Evolutionary conservation across 352 stramenopile species (phyloP).

Genomic region (Globisporangium uncinulatum): DNA sequence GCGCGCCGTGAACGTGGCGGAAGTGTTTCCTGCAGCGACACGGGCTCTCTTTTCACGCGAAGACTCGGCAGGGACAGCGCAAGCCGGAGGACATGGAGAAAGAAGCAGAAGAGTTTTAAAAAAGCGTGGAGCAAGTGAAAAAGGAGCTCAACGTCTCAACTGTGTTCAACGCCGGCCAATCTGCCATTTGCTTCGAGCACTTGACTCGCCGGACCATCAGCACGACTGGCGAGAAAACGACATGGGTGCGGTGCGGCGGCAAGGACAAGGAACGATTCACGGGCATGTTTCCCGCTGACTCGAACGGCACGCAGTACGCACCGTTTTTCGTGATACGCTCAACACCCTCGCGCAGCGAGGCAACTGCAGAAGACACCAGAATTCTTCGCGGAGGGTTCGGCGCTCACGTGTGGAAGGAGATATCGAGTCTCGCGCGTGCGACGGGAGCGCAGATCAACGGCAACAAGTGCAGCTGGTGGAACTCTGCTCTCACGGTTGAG

Average conservation of each 20-base stretch:
- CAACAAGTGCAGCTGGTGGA: slow-evolving; percentile 1
- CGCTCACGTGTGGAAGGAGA: background rate
- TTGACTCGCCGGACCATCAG: background rate
- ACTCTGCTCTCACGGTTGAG: background rate
- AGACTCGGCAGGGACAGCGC: background rate
- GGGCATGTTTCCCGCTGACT: slow-evolving; percentile 1
- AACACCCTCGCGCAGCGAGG: background rate
- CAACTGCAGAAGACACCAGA: background rate
- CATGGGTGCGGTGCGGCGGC: background rate
- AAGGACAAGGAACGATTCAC: background rate
- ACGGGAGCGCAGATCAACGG: slow-evolving; percentile 1
- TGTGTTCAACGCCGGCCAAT: slow-evolving; percentile 1
- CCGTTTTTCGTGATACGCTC: background rate
- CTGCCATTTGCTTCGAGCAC: background rate
- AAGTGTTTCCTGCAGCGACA: background rate
- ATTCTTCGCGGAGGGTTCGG: background rate
- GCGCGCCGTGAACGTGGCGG: too few species aligned
- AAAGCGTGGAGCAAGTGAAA: background rate
- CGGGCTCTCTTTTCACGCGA: too few species aligned
- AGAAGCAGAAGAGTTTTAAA: background rate
- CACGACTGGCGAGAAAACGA: background rate
- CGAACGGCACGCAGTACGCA: background rate
- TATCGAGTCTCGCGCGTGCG: too few species aligned
- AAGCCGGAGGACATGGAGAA: background rate
- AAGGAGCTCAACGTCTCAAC: background rate